Evolutionary conservation across 2,329 filamentous ascomycete genomes (phyloP), one percentile per base, ranked within the genome.

Genomic region (Kalmusia sp.): DNA sequence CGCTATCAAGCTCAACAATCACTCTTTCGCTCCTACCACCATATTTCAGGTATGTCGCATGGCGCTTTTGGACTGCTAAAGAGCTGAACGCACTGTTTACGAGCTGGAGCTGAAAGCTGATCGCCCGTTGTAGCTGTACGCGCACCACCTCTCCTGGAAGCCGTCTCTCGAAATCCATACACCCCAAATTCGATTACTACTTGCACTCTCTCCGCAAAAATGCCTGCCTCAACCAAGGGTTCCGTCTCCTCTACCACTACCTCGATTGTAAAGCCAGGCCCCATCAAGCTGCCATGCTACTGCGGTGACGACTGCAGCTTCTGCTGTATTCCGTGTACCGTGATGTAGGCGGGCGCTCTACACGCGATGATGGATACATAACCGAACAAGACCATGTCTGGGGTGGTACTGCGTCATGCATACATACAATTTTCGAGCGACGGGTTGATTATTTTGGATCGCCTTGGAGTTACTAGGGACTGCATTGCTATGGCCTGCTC

Each of bases 261-360:
- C 33, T 71, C 71, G n/a, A 61, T 75, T 45, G 62, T 62, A 24
- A 75, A 75, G 55, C 70, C 72, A n/a, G 62, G 61, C 38, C 64
- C 68, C 0, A 59, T 63, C 24, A 70, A 74, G 59, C 60, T 61
- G 57, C 60, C 62, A 15, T 70, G 67, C 55, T 49, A 65, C 40
- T 68, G 63, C 50, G 68, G 63, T 28, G 67, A 68, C 22, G 66
- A 68, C 41, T 72, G 70, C 61, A 59, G 56, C 37, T 72, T 64
- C 63, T 73, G 71, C 65, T 61, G 57, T 57, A 67, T 74, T 34
- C 72, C 72, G 4, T 74, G 72, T 56, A 71, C 69, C 0, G 70
- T 74, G 45, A 74, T 74, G 71, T 74, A 64, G 12, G 27, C 6
- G 48, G 15, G 14, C 19, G 30, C n/a, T n/a, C n/a, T n/a, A 28